These are phyloP conservation scores for Sphagnum contortum DNA, from an alignment of 225 moss, liverwort and hornwort genomes.

Conservation along the genomic window DNA sequence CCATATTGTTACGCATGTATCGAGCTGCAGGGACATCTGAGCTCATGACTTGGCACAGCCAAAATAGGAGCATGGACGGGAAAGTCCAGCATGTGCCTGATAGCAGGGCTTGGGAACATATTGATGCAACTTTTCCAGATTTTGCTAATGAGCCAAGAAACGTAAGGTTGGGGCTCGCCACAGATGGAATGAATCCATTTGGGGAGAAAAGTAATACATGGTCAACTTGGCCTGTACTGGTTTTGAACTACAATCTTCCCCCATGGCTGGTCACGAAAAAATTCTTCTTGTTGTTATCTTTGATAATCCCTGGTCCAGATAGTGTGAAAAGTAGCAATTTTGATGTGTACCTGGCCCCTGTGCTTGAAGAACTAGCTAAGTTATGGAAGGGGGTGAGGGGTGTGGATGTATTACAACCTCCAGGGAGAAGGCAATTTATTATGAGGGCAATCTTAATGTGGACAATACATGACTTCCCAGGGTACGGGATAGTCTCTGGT, in stretches of 20 bases:
- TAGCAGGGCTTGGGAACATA: no score
- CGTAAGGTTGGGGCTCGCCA: background rate
- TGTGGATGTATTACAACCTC: background rate
- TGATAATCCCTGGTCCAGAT: background rate
- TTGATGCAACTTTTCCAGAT: no score
- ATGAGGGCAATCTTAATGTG: background rate
- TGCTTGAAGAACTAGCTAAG: constrained; percentile 2
- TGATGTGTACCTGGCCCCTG: constrained; percentile 5
- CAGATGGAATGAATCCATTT: constrained; percentile 2
- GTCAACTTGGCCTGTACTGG: no score
- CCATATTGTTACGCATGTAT: background rate
- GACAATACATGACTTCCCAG: background rate
- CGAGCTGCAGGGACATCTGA: background rate
- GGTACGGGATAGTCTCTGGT: background rate
- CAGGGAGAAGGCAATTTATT: background rate
- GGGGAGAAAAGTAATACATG: no score
- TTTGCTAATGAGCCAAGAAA: background rate
- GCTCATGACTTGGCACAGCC: background rate
- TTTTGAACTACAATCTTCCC: no score
- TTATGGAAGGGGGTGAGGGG: background rate
- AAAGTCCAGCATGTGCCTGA: no score
- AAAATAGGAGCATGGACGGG: no score
- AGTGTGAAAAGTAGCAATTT: constrained; percentile 1
- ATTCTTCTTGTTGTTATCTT: background rate
- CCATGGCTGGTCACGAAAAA: no score